A percentile compares a stretch with the other conserved stretches of the same genome.
Conservation (phyloP, 768 basidiomycete genomes). For the Agrocybe praecox region DNA sequence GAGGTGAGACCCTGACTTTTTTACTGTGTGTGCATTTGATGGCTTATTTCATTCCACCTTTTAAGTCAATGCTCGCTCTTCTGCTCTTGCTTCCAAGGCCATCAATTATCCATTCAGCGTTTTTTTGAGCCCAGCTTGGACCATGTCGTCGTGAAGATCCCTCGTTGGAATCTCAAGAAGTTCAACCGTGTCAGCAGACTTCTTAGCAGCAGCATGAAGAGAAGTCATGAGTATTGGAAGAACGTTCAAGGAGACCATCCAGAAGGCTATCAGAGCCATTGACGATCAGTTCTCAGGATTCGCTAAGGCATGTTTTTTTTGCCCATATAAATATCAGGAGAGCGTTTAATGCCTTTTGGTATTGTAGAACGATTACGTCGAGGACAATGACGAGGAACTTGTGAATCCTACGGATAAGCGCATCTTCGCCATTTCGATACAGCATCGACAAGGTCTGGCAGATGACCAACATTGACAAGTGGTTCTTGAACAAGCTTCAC, state of each 20-base stretch:
- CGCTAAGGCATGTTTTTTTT: slow-evolving; percentile 57
- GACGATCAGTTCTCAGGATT: slow-evolving; percentile 96
- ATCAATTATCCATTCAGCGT: slow-evolving; percentile 96
- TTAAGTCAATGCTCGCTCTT: slow-evolving; percentile 93
- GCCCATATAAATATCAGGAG: slow-evolving; percentile 4
- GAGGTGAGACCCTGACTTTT: slow-evolving; percentile 55
- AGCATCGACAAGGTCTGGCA: slow-evolving; percentile 96
- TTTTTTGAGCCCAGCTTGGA: slow-evolving; percentile 97
- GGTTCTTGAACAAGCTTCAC: slow-evolving; percentile 92
- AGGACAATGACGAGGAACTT: slow-evolving; percentile 92
- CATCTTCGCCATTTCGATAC: slow-evolving; percentile 95
- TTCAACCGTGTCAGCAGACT: slow-evolving; percentile 91
- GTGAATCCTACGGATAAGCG: slow-evolving; percentile 96
- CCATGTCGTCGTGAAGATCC: slow-evolving; percentile 98
- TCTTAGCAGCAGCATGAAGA: slow-evolving; percentile 97
- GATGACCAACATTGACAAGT: slow-evolving; percentile 98
- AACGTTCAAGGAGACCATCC: slow-evolving; percentile 98
- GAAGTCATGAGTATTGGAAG: slow-evolving; percentile 99
- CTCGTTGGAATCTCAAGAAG: slow-evolving; percentile 99
- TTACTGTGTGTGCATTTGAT: not conserved
- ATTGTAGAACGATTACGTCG: slow-evolving; percentile 79
- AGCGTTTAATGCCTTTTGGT: not conserved
- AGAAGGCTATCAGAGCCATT: slow-evolving; percentile 96
- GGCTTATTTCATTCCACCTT: not conserved
- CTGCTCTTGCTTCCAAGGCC: slow-evolving; percentile 96